Evolutionary conservation across 1,139 yeast genomes (phyloP), one percentile per base, ranked within the genome.

Genomic region (Yamadazyma membranifaciens): DNA sequence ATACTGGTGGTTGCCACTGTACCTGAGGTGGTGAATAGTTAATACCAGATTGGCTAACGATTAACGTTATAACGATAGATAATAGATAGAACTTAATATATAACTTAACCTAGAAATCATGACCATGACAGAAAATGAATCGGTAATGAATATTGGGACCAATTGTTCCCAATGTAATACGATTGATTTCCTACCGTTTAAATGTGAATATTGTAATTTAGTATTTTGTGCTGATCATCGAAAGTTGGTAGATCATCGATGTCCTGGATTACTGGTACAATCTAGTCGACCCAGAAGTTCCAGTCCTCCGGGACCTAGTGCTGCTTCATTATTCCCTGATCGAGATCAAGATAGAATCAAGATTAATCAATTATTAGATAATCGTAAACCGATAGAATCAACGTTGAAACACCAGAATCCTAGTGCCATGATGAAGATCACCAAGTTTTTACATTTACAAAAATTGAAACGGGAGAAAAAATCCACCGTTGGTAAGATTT

Each of bases 151-250:
- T 51, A 80, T 84, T 6, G 92, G 92, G 3, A 67, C 77, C 46
- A 84, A 83, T 54, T 85, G 94, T 55, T 57, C 66, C 25, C 70
- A 71, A 39, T 85, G 94, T 57, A 68, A 78, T 38, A 78, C 75
- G 50, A 59, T 83, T 5, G 94, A 85, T 54, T 84, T 84, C 52
- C 63, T 85, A 27, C 91, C 94, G 1, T 83, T 80, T 58, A 67
- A 65, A 31, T 85, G 94, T 58, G 73, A 73, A 31, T 62, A 58
- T 38, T 84, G 92, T 55, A 60, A 72, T 12, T 57, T 61, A n/a
- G 67, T 73, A 2, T 83, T 68, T 50, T 85, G 94, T 56, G 63
- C 75, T 2, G 67, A 71, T 25, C 92, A 84, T 57, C 59, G 88
- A 41, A 55, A 62, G 2, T 60, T 67, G 34, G 77, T 71, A 31